Evolutionary conservation across 306 rosid species (phyloP), one percentile per base, ranked within the genome.

Genomic region (Prosopis cineraria): DNA sequence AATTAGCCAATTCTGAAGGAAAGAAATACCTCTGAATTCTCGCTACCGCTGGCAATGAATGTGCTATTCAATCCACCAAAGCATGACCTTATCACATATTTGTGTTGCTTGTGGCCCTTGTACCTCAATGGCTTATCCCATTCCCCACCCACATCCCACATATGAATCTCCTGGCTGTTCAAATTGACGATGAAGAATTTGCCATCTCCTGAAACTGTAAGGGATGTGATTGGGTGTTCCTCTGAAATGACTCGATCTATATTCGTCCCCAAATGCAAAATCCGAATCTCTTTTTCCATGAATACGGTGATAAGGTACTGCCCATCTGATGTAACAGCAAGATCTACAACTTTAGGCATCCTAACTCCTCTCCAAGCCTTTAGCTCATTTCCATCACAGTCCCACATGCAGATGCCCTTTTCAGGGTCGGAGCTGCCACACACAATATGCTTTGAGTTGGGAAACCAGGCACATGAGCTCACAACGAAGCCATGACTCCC

Each of bases 401-500:
- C 95, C 93, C 97, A 94, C 95, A 90, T 81, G 86, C 87, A 89
- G 62, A 92, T 93, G 67, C 98, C 98, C 78, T 85, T 92, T 85
- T 89, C 93, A 30, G 92, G 91, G 50, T 86, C 93, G 14, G 89
- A 86, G 85, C 96, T 90, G 90, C 97, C 97, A 85, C 98, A 92
- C 33, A 88, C 95, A 80, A 94, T 86, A 81, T 89, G 84, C 44
- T 75, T 83, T 78, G 98, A 92, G 89, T 90, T 87, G 3, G 97
- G 97, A 90, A 91, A 90, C 98, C 98, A 94, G 73, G 97, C 98
- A 76, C 97, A 95, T 53, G 97, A 92, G 93, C 97, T 93, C 80
- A 95, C 93, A 79, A 85, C 85, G 80, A 92, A 92, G 88, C 85
- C 91, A 80, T 64, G 82, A 84, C 83, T 87, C 78, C 91, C 92